These are phyloP conservation scores for Irpex rosettiformis DNA, from an alignment of 1,284 basidiomycete species.

Conservation along the genomic window DNA sequence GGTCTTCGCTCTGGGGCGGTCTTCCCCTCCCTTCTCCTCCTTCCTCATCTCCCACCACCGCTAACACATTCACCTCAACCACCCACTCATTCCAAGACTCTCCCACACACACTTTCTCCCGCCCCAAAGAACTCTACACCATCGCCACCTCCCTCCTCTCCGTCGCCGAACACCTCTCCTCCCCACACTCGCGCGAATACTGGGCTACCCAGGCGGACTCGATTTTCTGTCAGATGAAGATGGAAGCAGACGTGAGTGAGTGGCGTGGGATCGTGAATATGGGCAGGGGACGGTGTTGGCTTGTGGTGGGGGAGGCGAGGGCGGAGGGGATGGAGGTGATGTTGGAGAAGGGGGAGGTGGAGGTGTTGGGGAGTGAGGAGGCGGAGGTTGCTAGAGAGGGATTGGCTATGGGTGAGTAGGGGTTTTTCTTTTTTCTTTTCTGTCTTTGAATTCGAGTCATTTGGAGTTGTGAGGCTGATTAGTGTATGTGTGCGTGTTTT, in stretches of 20 bases:
- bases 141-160: constrained; percentile 58
- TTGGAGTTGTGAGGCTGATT: not conserved
- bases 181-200: constrained; percentile 40
- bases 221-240: constrained; percentile 58
- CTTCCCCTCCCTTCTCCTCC: constrained; percentile 13
- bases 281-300: constrained; percentile 51
- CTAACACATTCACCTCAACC: not conserved
- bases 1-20: too few relatives aligned
- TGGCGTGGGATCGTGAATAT: constrained; percentile 44
- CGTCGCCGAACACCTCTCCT: constrained; percentile 50
- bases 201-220: constrained; percentile 62
- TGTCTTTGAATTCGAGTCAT: too few relatives aligned
- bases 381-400: constrained; percentile 51
- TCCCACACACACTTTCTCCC: constrained; percentile 39
- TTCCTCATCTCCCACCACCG: constrained; percentile 5
- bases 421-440: too few relatives aligned
- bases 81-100: too few relatives aligned
- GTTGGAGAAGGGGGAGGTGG: constrained; percentile 39
- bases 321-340: constrained; percentile 49
- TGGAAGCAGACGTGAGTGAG: constrained; percentile 44
- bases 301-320: constrained; percentile 49
- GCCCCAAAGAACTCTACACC: constrained; percentile 55
- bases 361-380: constrained; percentile 38
- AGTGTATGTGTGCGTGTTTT: too few relatives aligned
- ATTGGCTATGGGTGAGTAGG: constrained; percentile 35